phyloP scores from a whole-genome alignment of 495 filamentous ascomycete genomes.

The Usnea hakonensis region DNA sequence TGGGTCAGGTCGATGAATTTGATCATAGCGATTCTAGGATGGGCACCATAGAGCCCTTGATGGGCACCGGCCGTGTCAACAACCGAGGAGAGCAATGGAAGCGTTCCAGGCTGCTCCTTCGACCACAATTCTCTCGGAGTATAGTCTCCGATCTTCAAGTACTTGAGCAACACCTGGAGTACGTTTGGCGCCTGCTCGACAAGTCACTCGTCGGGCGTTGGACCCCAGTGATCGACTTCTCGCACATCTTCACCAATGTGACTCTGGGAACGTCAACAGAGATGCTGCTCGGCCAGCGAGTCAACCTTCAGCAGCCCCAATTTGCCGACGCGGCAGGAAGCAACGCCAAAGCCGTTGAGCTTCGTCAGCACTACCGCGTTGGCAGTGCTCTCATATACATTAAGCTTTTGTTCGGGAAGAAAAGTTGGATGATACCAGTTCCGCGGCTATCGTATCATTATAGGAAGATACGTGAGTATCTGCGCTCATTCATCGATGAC shows the following conservation, averaged over 20 bases:
- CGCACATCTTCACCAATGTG: constrained; percentile 53
- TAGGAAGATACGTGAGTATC: too few species aligned
- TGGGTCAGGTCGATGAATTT: constrained; percentile 58
- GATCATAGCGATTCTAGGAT: constrained; percentile 32
- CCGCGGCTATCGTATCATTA: too few species aligned
- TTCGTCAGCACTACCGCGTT: too few species aligned
- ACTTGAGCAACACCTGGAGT: constrained; percentile 24
- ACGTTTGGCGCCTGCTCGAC: too few species aligned
- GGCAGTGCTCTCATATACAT: too few species aligned
- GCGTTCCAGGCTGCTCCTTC: constrained; percentile 33
- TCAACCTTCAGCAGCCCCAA: neutral
- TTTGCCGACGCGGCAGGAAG: too few species aligned
- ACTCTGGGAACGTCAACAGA: too few species aligned
- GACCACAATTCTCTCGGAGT: constrained; percentile 32
- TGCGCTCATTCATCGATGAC: neutral
- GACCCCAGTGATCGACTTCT: constrained; percentile 52
- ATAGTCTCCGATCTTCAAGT: constrained; percentile 28
- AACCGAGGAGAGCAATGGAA: constrained; percentile 35
- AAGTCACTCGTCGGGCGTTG: constrained; percentile 34
- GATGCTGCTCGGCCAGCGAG: too few species aligned
- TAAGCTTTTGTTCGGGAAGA: too few species aligned
- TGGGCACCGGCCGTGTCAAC: constrained; percentile 38
- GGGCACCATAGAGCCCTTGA: constrained; percentile 20
- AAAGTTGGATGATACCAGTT: too few species aligned
- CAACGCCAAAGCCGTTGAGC: too few species aligned